These are phyloP conservation scores for Blastobotrys niveus DNA, from an alignment of 1,139 yeast species.

Conservation along the genomic window DNA sequence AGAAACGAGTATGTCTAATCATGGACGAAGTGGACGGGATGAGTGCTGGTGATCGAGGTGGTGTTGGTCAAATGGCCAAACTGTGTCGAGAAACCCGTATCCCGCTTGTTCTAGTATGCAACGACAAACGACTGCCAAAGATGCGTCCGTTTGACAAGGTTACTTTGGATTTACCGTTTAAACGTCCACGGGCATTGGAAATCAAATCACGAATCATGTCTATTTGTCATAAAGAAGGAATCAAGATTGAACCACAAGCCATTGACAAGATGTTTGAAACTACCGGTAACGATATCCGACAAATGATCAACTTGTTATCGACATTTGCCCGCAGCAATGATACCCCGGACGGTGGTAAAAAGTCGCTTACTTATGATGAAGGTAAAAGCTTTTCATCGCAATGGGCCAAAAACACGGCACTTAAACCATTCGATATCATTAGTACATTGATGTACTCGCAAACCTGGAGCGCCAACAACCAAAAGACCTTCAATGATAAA, in stretches of 20 bases:
- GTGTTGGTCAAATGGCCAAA: slow-evolving; percentile 90
- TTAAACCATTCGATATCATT: slow-evolving; percentile 89
- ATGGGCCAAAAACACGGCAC: slow-evolving; percentile 86
- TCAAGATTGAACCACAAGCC: slow-evolving; percentile 72
- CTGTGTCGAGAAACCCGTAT: slow-evolving; percentile 80
- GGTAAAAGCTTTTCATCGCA: slow-evolving; percentile 48
- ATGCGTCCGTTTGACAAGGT: slow-evolving; percentile 93
- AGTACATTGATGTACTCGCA: slow-evolving; percentile 62
- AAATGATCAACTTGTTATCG: slow-evolving; percentile 81
- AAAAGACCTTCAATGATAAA: slow-evolving; percentile 66
- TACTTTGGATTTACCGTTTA: slow-evolving; percentile 75
- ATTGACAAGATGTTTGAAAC: slow-evolving; percentile 81
- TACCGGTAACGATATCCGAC: slow-evolving; percentile 89
- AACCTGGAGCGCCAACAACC: slow-evolving; percentile 49
- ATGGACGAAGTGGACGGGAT: slow-evolving; percentile 99
- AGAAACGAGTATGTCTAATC: slow-evolving; percentile 64
- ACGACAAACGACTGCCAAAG: slow-evolving; percentile 85
- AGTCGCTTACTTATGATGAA: slow-evolving; percentile 51
- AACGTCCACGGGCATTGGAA: slow-evolving; percentile 81
- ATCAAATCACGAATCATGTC: slow-evolving; percentile 83
- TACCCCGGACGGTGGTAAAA: no score
- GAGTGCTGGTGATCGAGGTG: slow-evolving; percentile 99
- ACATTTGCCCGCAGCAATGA: slow-evolving; percentile 70
- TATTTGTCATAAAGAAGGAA: slow-evolving; percentile 77
- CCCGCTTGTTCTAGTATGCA: slow-evolving; percentile 90